Evolutionary conservation across 2,329 filamentous ascomycete genomes (phyloP), one percentile per base, ranked within the genome.

Genomic region (Colletotrichum eleusines): DNA sequence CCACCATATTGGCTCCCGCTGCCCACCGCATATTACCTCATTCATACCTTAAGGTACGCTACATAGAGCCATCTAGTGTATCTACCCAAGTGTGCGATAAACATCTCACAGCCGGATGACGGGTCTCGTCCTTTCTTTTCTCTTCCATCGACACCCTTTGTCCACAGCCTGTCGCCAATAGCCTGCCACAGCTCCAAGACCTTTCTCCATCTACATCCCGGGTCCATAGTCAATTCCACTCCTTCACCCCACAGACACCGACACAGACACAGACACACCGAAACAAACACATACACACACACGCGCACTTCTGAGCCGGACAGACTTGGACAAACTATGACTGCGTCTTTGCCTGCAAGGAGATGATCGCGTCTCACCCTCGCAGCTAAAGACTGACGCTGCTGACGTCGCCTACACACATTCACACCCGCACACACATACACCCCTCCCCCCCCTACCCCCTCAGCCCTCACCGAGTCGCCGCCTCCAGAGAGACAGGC

Each of bases 311-410:
- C 68, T 26, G 46, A 51, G 26, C 58, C 26, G 40, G 31, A 31
- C 35, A 40, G 20, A 38, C 26, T 16, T 16, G 28, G 51, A 64
- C 60, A 58, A 63, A 58, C 64, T 68, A 71, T 71, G 68, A 63
- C 68, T 68, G 55, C 63, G 40, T 42, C 63, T 33, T 50, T n/a
- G 46, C 33, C 67, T 70, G 69, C 69, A 69, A 64, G 69, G 69
- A 72, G 69, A 69, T 72, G 69, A 72, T 60, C 44, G 65, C 59
- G 66, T 72, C 69, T 72, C 65, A 60, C 54, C 54, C 54, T 50
- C 50, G 59, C 58, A 60, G 59, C 58, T 64, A 60, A 69, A 72
- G 65, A 72, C 54, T 31, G 59, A 48, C 53, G 53, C 62, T 44
- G 65, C 63, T 57, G 54, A 71, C 59, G 59, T 55, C 65, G 46